Conservation (phyloP, 208 protist species). For the Leishmania aethiopica region DNA sequence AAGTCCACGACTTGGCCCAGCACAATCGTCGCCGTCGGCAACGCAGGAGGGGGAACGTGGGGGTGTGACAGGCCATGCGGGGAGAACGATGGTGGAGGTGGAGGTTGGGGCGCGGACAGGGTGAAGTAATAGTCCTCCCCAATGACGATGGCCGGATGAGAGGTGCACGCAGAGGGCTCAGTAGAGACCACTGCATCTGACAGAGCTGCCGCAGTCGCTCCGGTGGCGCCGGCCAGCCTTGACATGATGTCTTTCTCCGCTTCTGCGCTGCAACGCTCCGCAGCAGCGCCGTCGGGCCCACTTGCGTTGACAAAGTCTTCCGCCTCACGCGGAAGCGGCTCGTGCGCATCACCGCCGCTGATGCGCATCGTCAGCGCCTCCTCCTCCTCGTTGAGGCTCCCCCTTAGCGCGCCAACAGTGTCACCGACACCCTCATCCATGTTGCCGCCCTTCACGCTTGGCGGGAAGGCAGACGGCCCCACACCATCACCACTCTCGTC, state of each 20-base stretch:
- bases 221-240: background rate
- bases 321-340: background rate
- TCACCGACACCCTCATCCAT: background rate
- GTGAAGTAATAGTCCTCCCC: conserved; percentile 79
- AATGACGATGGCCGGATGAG: conserved; percentile 29
- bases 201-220: background rate
- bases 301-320: background rate
- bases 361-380: background rate
- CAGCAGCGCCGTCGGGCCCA: background rate
- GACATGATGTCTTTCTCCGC: conserved; percentile 2
- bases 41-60: background rate
- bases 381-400: background rate
- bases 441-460: background rate
- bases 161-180: conserved; percentile 1
- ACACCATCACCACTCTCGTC: background rate
- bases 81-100: background rate
- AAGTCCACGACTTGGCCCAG: conserved; percentile 59
- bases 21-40: conserved; percentile 24
- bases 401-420: background rate
- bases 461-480: background rate
- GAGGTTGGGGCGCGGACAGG: conserved; percentile 7
- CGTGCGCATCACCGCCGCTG: background rate
- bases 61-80: background rate
- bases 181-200: background rate
- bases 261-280: background rate